phyloP scores from a whole-genome alignment of 192 early-diverging fungal genomes.

The Mortierella claussenii region DNA sequence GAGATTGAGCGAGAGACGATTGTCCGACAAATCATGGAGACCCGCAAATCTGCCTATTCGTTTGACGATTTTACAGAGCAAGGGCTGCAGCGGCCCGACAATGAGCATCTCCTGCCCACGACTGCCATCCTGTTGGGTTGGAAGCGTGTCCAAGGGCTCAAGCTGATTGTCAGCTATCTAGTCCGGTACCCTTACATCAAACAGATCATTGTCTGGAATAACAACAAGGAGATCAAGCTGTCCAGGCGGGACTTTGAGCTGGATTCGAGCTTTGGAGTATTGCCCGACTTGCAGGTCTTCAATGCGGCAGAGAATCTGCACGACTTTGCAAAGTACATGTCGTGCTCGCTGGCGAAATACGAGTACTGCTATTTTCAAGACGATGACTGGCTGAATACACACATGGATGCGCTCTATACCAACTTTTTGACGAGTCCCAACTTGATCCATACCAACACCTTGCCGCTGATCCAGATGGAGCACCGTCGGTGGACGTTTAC shows the following conservation, averaged over 20 bases:
- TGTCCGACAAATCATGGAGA: constrained; percentile 37
- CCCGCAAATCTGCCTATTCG: constrained; percentile 26
- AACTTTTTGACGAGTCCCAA: constrained; percentile 64
- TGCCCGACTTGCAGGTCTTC: constrained; percentile 52
- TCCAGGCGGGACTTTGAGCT: constrained; percentile 36
- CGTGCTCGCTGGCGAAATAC: constrained; percentile 62
- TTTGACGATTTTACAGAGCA: constrained; percentile 53
- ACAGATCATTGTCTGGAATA: constrained; percentile 66
- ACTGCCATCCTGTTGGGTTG: constrained; percentile 65
- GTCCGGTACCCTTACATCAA: constrained; percentile 64
- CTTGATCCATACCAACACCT: constrained; percentile 64
- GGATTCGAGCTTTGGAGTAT: constrained; percentile 18
- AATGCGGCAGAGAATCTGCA: constrained; percentile 62
- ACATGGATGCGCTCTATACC: constrained; percentile 66
- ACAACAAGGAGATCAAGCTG: constrained; percentile 46
- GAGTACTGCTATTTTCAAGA: constrained; percentile 70
- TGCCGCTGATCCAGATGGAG: constrained; percentile 60
- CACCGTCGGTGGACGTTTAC: constrained; percentile 64
- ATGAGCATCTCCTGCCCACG: constrained; percentile 48
- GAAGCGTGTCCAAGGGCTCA: constrained; percentile 52
- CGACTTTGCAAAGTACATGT: constrained; percentile 64
- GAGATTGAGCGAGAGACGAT: constrained; percentile 22
- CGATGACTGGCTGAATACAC: constrained; percentile 63
- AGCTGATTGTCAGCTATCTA: constrained; percentile 56
- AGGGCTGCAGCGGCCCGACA: constrained; percentile 26